Base-by-base conservation (phyloP, 768 basidiomycete species). In the Rhodotorula diobovata region DNA sequence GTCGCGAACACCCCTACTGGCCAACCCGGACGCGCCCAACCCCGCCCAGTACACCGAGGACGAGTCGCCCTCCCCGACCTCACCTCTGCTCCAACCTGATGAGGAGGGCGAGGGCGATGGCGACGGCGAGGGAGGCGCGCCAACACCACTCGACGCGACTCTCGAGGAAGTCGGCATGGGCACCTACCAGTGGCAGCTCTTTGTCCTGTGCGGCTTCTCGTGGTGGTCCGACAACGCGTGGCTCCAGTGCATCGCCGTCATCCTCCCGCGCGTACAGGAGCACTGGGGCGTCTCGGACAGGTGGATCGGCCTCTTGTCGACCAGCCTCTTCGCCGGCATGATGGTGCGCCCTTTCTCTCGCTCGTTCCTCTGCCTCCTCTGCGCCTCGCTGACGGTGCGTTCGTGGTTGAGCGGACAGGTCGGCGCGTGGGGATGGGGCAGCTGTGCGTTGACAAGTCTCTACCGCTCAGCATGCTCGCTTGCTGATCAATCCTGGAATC, bases 321-420 rank as follows among this genome's bases (percentile, higher is more conserved):
- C 92, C 8, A 87, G 89, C 8, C 93, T 91, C 86, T 93, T 93
- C 78, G 87, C 85, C 20, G 91, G 95, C n/a, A 98, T 98, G 95
- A 96, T 97, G 93, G 79, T 96, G 61, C 91, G 94, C 3, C 90
- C 1, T 91, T 2, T 81, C 93, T 32, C 25, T 53, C 12, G 8
- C 3, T 56, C 25, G 18, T 25, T 35, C 28, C 25, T 16, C 45
- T n/a, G n/a, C 50, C 56, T 16, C 12, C 28, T 15, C 37, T 15
- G 10, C 30, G 5, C 21, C 32, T 32, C 18, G 11, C 15, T n/a
- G 2, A 23, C 39, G 1, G 28, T n/a, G 25, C 14, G 30, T 8
- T 28, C 30, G 30, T 8, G 4, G 45, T 18, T 46, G 39, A 8
- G 39, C 45, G 14, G n/a, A n/a, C 54, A 54, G 66, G n/a, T 69